Evolutionary conservation across 1,284 basidiomycete genomes (phyloP).

Genomic region (Boletus smithii): DNA sequence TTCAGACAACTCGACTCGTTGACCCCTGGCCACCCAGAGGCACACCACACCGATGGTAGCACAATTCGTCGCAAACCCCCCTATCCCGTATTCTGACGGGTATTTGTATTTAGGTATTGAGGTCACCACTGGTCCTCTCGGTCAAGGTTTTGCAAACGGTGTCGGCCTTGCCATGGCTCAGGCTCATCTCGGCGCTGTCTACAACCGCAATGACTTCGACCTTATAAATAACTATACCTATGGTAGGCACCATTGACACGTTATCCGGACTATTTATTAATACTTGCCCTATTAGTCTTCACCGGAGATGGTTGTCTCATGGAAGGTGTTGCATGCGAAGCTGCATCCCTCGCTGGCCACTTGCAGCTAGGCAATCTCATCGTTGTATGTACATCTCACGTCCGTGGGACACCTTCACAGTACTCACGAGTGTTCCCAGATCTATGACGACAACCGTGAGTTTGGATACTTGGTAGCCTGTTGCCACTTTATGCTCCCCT

Average conservation of each 20-base stretch:
- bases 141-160: conserved; percentile 90
- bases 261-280: conserved; percentile 10
- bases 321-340: conserved; percentile 92
- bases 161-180: conserved; percentile 93
- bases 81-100: conserved; percentile 7
- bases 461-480: conserved; percentile 6
- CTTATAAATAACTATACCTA: conserved; percentile 91
- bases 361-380: conserved; percentile 91
- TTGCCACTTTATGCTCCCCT: conserved; percentile 1
- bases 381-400: conserved; percentile 52
- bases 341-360: conserved; percentile 90
- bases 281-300: conserved; percentile 54
- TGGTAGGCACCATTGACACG: conserved; percentile 41
- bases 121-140: conserved; percentile 94
- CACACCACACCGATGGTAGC: conserved; percentile 79
- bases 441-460: conserved; percentile 89
- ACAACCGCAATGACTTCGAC: conserved; percentile 84
- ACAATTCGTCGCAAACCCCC: conserved; percentile 3
- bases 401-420: conserved; percentile 11
- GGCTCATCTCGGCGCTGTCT: conserved; percentile 83
- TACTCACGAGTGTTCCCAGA: conserved; percentile 38
- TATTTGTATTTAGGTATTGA: conserved; percentile 60
- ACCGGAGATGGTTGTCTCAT: conserved; percentile 93
- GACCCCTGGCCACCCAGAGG: conserved; percentile 92
- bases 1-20: conserved; percentile 86